Base-by-base conservation (phyloP, 106 monocot species). In the Triglochin maritima region DNA sequence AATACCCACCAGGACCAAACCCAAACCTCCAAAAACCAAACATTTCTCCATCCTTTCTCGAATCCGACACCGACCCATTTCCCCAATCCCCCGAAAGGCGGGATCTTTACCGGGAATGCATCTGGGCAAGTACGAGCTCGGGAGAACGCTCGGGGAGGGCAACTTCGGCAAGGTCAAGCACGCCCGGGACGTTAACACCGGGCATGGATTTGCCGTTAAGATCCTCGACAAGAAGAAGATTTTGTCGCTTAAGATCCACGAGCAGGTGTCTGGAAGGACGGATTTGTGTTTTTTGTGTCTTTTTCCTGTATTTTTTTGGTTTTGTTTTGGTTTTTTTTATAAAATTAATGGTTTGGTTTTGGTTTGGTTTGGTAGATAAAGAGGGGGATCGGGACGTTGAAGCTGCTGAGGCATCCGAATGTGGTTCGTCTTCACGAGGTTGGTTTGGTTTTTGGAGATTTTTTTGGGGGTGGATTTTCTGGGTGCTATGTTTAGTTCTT, bases 161-260 rank as follows among this genome's bases (percentile, higher is more conserved):
- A 84, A 78, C 64, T 94, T 94, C 77, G 89, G 87, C 8, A 90
- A 87, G 77, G 94, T 94, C 61, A 89, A 90, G 60, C 70, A 72
- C 65, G 94, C 89, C 50, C 70, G 74, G 50, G 72, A 84, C 64
- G 68, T 79, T 7, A 75, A 79, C 46, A 69, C 84, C 10, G 89
- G 89, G 17, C 17, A 50, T 17, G 59, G 45, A 15, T 89, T 82
- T 81, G 94, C 94, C 75, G 64, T 94, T 76, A 94, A 94, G 69
- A 78, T 92, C 62, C 85, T 92, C 71, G 86, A 86, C 50, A 53
- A 29, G 29, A 29, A 29, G 29, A 29, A 1, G 29, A 29, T 29
- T 29, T 29, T 29, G 29, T 29, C 29, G 0, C 29, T 29, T 29
- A 29, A 29, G 29, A 29, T 29, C 29, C 29, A 29, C 29, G 29